Evolutionary conservation across 2,329 filamentous ascomycete species (phyloP), one percentile per base, ranked within the genome.

Genomic region (Neofusicoccum ribis): DNA sequence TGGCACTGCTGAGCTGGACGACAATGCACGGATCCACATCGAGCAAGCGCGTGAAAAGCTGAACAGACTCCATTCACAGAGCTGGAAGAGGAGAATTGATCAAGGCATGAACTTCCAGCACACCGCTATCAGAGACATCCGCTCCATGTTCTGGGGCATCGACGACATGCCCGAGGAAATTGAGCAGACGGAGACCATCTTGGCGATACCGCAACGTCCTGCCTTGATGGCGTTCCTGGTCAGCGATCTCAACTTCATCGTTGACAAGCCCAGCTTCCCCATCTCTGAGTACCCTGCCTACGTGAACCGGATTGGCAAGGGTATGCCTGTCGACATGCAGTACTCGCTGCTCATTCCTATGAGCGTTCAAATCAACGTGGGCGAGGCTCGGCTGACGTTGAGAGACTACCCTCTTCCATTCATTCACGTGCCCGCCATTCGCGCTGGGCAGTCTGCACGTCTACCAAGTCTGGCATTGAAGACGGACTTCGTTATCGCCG

Each of bases 201-300:
- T 99, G 8, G 89, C 92, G 59, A 89, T 97, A 62, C 93, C 93
- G 3, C 88, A 92, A 68, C 86, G 95, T 34, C 94, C 95, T 15
- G 91, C 91, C 7, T 83, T 99, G 14, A 89, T 96, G 88, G 86
- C 89, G 3, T 84, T 91, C 5, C 80, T 92, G 49, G 88, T 98
- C 69, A 92, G 89, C 67, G 94, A 99, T 74, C 82, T 99, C 37
- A 90, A 94, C 68, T 84, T 99, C 64, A 83, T 88, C 37, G 84
- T 99, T 66, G 95, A 98, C 77, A 97, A 97, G 75, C 95, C 95
- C 0, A 94, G 91, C 0, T 99, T 99, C 74, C 90, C 93, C 0
- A 81, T 96, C 66, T 83, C 87, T 2, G 89, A 97, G 12, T 87
- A 94, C 63, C 91, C 94, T 0, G 86, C 90, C 15, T 99, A 96